Percentiles rank a stretch among this genome's conserved stretches.
phyloP scores from a whole-genome alignment of 2,329 filamentous ascomycete species.

The Aspergillus aculeatinus region DNA sequence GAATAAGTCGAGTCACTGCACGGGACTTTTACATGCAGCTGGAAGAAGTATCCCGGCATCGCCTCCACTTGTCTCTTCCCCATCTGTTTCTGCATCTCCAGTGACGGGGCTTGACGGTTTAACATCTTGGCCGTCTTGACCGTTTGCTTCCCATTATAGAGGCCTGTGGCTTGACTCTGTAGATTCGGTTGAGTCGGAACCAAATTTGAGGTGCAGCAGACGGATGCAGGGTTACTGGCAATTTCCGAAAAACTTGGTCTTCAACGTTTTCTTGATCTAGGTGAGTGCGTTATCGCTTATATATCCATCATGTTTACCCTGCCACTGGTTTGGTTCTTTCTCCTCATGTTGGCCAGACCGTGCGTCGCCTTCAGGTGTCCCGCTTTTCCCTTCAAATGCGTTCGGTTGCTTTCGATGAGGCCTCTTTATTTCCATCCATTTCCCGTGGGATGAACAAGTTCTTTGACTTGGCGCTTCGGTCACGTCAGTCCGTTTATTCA shows the following conservation, averaged over 20 bases:
- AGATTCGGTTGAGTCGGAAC: slow-evolving; percentile 6
- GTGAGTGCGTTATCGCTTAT: slow-evolving; percentile 4
- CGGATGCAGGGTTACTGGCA: slow-evolving; percentile 1
- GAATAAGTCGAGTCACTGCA: slow-evolving; percentile 16
- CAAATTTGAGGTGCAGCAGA: background rate
- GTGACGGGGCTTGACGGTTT: slow-evolving; percentile 3
- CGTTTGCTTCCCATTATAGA: background rate
- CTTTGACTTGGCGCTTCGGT: background rate
- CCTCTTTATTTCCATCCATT: slow-evolving; percentile 7
- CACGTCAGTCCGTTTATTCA: background rate
- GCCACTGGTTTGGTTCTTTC: background rate
- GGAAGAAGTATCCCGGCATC: slow-evolving; percentile 12
- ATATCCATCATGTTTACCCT: slow-evolving; percentile 1
- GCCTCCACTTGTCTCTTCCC: slow-evolving; percentile 8
- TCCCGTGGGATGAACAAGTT: slow-evolving; percentile 5
- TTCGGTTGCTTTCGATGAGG: background rate
- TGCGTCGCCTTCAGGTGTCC: slow-evolving; percentile 1
- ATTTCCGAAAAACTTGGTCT: background rate
- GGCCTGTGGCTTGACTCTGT: background rate
- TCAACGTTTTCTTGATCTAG: background rate
- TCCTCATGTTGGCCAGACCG: slow-evolving; percentile 5
- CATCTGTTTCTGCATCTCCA: slow-evolving; percentile 3
- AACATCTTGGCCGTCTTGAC: background rate
- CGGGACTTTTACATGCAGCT: slow-evolving; percentile 13
- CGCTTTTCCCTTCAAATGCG: background rate